Percentiles rank a stretch among this genome's conserved stretches.
These are phyloP conservation scores for Sclerotinia nivalis DNA, from an alignment of 2,329 filamentous ascomycete genomes.

Conservation along the genomic window DNA sequence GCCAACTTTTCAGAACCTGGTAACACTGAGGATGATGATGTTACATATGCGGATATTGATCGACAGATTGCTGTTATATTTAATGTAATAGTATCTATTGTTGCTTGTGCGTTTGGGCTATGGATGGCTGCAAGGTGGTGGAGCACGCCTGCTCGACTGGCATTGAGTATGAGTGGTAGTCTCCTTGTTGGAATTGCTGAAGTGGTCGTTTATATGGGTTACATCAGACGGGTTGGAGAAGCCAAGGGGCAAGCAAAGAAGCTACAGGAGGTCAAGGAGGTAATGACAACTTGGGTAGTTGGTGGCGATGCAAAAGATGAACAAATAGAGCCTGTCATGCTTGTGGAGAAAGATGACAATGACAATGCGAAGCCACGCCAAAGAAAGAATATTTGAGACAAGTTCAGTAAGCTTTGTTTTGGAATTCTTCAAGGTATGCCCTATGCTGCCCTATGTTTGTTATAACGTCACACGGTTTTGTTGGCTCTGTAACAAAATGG, in stretches of 20 bases:
- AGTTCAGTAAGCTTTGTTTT: background rate
- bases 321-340: background rate
- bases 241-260: constrained; percentile 64
- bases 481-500: constrained; percentile 1
- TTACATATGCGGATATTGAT: constrained; percentile 72
- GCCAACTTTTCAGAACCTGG: constrained; percentile 48
- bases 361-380: constrained; percentile 19
- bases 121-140: constrained; percentile 80
- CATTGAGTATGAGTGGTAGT: constrained; percentile 69
- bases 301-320: constrained; percentile 43
- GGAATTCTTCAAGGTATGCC: background rate
- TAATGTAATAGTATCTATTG: constrained; percentile 85
- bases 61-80: constrained; percentile 82
- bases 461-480: background rate
- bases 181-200: constrained; percentile 72
- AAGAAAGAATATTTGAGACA: constrained; percentile 20
- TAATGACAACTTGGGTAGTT: constrained; percentile 72
- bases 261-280: constrained; percentile 64
- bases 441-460: background rate
- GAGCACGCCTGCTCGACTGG: constrained; percentile 68
- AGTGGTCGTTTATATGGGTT: constrained; percentile 74
- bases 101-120: constrained; percentile 74
- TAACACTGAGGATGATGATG: constrained; percentile 57
- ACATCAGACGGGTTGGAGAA: constrained; percentile 69
- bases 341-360: constrained; percentile 8